Conservation (phyloP, 805 yeast species). For the Candida tibetensis region DNA sequence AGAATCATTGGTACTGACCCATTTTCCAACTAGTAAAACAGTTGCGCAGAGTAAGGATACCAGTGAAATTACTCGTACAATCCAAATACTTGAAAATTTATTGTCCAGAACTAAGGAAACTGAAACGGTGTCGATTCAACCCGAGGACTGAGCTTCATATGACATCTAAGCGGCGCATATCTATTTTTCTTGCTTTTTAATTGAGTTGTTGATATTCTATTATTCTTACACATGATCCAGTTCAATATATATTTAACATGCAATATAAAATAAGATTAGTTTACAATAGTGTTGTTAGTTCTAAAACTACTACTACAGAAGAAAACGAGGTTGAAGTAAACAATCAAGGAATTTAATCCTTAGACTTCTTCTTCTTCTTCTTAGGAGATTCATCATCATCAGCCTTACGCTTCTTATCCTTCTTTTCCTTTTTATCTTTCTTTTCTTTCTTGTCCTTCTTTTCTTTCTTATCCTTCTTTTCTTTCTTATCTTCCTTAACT, state of each 20-base stretch:
- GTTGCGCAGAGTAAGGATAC: conserved; percentile 44
- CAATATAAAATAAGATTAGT: conserved; percentile 23
- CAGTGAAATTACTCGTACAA: conserved; percentile 58
- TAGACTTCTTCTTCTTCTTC: conserved; percentile 47
- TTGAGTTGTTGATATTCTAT: no score
- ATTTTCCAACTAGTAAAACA: conserved; percentile 45
- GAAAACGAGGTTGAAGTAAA: conserved; percentile 5
- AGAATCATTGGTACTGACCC: conserved; percentile 41
- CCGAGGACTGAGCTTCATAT: no score
- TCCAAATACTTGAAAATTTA: conserved; percentile 40
- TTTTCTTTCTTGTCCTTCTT: conserved; percentile 32
- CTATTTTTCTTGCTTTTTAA: no score
- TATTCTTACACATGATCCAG: background rate
- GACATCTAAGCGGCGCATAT: no score
- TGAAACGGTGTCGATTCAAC: conserved; percentile 2
- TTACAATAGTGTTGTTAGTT: conserved; percentile 17
- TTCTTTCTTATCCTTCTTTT: conserved; percentile 33
- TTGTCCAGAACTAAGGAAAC: conserved; percentile 28
- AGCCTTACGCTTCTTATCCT: conserved; percentile 37
- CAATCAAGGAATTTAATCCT: conserved; percentile 28
- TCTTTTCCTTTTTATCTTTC: conserved; percentile 37
- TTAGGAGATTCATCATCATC: conserved; percentile 39
- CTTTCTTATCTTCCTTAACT: conserved; percentile 25
- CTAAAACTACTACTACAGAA: background rate
- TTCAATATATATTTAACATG: conserved; percentile 21